Percentiles rank a stretch among this genome's conserved stretches.
Evolutionary conservation across 148 eudicot genomes (phyloP).

Genomic region (Pharnaceum exiguum): DNA sequence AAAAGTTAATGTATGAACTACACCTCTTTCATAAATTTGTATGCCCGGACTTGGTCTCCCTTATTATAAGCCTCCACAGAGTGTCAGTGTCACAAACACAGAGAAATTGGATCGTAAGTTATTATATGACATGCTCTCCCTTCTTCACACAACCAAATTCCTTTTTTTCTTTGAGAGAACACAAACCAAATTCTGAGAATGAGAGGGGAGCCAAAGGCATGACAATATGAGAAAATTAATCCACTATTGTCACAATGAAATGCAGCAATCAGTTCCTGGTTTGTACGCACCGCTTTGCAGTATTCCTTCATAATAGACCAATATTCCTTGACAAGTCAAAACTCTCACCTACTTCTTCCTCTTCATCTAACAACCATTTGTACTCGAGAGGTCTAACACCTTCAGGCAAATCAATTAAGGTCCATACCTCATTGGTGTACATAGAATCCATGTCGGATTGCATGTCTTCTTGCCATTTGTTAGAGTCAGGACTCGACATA

Average conservation of each 20-base stretch:
- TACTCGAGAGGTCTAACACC: no score
- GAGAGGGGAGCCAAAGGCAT: background rate
- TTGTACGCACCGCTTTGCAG: slow-evolving; percentile 60
- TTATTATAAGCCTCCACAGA: slow-evolving; percentile 53
- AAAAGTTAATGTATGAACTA: background rate
- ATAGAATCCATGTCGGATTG: no score
- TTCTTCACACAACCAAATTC: background rate
- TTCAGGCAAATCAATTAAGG: no score
- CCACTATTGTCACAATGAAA: background rate
- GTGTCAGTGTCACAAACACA: slow-evolving; percentile 38
- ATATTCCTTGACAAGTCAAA: slow-evolving; percentile 54
- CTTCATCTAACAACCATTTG: no score
- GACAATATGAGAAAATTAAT: background rate
- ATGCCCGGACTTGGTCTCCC: slow-evolving; percentile 46
- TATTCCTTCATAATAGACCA: slow-evolving; percentile 71
- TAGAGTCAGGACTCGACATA: no score
- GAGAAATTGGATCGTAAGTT: background rate
- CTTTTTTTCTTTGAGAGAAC: background rate
- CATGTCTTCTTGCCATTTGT: no score
- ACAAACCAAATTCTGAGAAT: background rate
- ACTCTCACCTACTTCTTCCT: slow-evolving; percentile 39
- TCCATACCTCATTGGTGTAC: no score
- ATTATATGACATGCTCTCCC: background rate
- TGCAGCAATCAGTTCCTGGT: background rate
- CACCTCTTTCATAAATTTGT: slow-evolving; percentile 59